Conservation (phyloP, 108 stramenopile species). For the Fragilariopsis cylindrus region DNA sequence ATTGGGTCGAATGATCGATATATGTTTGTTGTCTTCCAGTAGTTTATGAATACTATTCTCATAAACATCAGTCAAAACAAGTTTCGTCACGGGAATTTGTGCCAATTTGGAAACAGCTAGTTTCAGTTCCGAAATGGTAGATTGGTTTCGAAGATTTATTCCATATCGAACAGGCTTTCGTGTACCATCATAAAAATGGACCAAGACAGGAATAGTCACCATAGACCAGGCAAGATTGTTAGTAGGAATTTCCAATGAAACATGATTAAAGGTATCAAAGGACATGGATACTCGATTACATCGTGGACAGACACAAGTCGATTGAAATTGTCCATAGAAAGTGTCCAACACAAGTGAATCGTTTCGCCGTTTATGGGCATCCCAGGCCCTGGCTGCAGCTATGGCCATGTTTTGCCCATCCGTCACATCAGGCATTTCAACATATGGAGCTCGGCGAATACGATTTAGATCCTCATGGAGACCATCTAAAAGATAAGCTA, state of each 20-base stretch:
- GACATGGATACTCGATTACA: constrained; percentile 86
- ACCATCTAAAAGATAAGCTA: constrained; percentile 90
- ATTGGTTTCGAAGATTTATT: constrained; percentile 16
- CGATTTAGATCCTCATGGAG: constrained; percentile 97
- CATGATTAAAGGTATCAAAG: constrained; percentile 91
- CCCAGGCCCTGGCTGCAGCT: constrained; percentile 76
- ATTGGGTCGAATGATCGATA: constrained; percentile 28
- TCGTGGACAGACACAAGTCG: constrained; percentile 84
- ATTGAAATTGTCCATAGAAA: constrained; percentile 82
- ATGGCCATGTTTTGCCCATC: constrained; percentile 60
- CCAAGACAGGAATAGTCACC: constrained; percentile 26
- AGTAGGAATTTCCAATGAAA: constrained; percentile 78
- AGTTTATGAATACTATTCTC: constrained; percentile 44
- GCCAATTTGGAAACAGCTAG: constrained; percentile 6
- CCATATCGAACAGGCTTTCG: constrained; percentile 21
- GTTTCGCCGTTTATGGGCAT: constrained; percentile 63
- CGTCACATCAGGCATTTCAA: constrained; percentile 79
- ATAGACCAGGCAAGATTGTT: constrained; percentile 14
- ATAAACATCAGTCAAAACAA: constrained; percentile 51
- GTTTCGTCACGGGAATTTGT: constrained; percentile 19
- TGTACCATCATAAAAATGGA: constrained; percentile 21
- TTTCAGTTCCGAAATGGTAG: constrained; percentile 20
- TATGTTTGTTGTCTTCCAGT: constrained; percentile 37
- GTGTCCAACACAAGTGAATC: constrained; percentile 77
- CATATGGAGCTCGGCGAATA: constrained; percentile 88